phyloP scores from a whole-genome alignment of 1,284 basidiomycete genomes.

The Leucoagaricus sp. region DNA sequence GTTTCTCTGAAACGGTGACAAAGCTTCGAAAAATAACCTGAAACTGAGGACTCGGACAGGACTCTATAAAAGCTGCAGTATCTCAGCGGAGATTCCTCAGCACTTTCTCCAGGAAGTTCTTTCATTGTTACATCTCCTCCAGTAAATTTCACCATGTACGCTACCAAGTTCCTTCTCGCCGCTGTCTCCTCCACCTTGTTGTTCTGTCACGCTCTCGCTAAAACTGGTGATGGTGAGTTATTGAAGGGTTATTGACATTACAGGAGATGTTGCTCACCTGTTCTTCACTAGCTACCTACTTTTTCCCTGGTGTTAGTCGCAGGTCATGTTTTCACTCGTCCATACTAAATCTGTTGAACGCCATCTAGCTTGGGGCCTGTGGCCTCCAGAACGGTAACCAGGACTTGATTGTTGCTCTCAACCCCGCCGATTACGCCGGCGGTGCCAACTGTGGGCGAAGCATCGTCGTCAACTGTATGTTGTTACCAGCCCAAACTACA shows the following conservation, averaged over 20 bases:
- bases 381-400: background rate
- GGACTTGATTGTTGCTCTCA: slow-evolving; percentile 2
- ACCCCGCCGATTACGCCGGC: background rate
- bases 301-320: background rate
- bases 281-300: background rate
- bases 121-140: background rate
- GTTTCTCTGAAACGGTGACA: too few species aligned
- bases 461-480: background rate
- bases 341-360: background rate
- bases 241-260: background rate
- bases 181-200: background rate
- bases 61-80: background rate
- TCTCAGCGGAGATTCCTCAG: background rate
- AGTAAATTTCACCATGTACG: slow-evolving; percentile 28
- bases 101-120: background rate
- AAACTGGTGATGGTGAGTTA: background rate
- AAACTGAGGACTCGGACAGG: too few species aligned
- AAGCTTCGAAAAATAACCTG: too few species aligned
- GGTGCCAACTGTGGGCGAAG: background rate
- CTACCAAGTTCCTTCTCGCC: background rate
- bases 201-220: background rate
- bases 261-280: background rate
- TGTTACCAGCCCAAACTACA: background rate
- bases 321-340: too few species aligned
- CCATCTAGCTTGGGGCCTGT: slow-evolving; percentile 3